phyloP scores from a whole-genome alignment of 768 basidiomycete species.

The Crepidotus variabilis region DNA sequence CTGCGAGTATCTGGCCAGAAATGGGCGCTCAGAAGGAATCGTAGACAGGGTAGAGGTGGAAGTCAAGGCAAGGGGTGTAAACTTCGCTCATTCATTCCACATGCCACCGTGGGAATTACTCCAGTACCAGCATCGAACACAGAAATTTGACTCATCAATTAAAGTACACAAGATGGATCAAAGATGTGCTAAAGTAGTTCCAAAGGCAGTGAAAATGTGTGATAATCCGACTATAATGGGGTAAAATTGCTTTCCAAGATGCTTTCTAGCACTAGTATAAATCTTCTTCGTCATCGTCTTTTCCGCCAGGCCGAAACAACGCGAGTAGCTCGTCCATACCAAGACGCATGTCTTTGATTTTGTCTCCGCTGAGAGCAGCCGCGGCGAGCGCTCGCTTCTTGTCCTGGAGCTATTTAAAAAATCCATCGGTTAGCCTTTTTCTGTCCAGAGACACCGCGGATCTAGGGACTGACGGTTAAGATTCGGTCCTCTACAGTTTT shows the following conservation, averaged over 20 bases:
- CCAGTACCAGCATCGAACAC: too few species aligned
- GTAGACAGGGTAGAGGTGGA: neutral
- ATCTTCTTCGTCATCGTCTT: slow-evolving; percentile 57
- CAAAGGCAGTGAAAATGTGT: neutral
- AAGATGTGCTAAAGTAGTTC: too few species aligned
- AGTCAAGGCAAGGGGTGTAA: neutral
- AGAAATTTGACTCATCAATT: too few species aligned
- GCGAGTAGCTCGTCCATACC: slow-evolving; percentile 84
- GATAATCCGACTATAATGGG: neutral
- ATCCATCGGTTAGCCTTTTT: too few species aligned
- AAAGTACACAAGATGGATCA: too few species aligned
- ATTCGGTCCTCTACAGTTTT: slow-evolving; percentile 88
- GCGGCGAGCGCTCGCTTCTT: slow-evolving; percentile 81
- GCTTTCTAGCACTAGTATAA: slow-evolving; percentile 14
- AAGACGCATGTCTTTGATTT: slow-evolving; percentile 79
- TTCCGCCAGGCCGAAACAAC: slow-evolving; percentile 60
- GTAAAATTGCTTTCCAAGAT: neutral
- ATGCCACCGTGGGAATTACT: neutral
- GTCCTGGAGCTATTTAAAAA: slow-evolving; percentile 67
- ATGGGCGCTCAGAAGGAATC: neutral
- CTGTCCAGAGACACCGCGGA: neutral
- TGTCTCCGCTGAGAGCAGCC: slow-evolving; percentile 86
- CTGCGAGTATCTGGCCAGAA: slow-evolving; percentile 9
- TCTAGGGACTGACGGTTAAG: slow-evolving; percentile 43
- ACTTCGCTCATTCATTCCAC: neutral